These are phyloP conservation scores for Cordyceps javanica DNA, from an alignment of 2,329 filamentous ascomycete genomes.

Conservation along the genomic window DNA sequence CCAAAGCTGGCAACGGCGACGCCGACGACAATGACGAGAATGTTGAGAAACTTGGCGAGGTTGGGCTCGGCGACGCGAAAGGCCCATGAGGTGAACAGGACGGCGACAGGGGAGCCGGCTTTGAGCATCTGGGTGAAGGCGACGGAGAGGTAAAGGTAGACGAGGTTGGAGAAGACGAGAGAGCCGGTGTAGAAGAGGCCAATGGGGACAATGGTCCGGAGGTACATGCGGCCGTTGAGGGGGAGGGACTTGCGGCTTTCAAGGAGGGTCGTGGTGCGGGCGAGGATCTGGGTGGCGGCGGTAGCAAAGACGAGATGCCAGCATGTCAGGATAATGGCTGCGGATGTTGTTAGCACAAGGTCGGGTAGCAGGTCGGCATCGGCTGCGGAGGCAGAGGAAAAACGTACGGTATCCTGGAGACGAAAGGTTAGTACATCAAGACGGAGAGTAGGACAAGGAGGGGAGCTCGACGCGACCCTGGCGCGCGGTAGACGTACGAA, in stretches of 20 bases:
- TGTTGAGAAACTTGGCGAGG: constrained; percentile 38
- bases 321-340: constrained; percentile 55
- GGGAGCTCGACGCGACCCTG: neutral
- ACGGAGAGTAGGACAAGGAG: constrained; percentile 24
- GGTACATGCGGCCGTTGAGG: constrained; percentile 55
- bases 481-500: constrained; percentile 51
- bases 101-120: constrained; percentile 61
- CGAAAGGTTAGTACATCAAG: neutral
- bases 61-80: constrained; percentile 46
- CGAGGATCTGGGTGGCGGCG: constrained; percentile 58
- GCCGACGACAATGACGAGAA: constrained; percentile 46
- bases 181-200: constrained; percentile 60
- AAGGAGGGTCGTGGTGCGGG: constrained; percentile 56
- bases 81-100: constrained; percentile 59
- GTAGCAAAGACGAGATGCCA: constrained; percentile 65
- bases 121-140: constrained; percentile 68
- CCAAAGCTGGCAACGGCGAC: constrained; percentile 50
- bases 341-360: constrained; percentile 1
- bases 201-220: constrained; percentile 59
- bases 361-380: neutral
- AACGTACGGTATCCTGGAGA: constrained; percentile 29
- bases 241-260: constrained; percentile 56
- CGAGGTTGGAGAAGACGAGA: constrained; percentile 61
- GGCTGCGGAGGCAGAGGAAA: neutral
- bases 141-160: constrained; percentile 62